Conservation (phyloP, 768 basidiomycete species). For the Termitomyces sp. region DNA sequence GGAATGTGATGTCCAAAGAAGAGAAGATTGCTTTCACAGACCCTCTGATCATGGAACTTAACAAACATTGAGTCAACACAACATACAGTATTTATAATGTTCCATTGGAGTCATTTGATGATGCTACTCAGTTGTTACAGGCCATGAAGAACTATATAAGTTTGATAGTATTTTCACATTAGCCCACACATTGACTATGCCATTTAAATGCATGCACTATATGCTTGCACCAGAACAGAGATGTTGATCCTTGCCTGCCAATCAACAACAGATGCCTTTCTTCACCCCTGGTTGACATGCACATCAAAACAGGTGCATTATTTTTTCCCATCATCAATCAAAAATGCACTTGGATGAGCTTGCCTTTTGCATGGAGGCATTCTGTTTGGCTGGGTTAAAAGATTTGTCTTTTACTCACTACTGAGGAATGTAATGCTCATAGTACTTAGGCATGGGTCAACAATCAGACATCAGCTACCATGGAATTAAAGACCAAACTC, state of each 20-base stretch:
- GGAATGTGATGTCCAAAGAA: background rate
- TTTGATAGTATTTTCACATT: background rate
- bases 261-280: background rate
- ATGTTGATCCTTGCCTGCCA: background rate
- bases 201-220: background rate
- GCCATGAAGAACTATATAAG: background rate
- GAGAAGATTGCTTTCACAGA: background rate
- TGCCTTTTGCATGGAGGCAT: background rate
- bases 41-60: background rate
- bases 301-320: background rate
- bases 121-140: background rate
- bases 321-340: background rate
- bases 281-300: background rate
- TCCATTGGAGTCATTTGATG: background rate
- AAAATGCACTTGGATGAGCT: background rate
- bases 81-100: background rate
- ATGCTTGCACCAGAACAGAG: background rate
- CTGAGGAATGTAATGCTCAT: background rate
- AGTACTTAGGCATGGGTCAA: background rate
- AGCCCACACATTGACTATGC: no score
- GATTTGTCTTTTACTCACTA: background rate
- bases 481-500: background rate
- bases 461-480: background rate
- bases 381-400: background rate
- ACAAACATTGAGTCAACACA: background rate